Evolutionary conservation across 139 green algal species (phyloP).

Genomic region (Eudorina sp.): DNA sequence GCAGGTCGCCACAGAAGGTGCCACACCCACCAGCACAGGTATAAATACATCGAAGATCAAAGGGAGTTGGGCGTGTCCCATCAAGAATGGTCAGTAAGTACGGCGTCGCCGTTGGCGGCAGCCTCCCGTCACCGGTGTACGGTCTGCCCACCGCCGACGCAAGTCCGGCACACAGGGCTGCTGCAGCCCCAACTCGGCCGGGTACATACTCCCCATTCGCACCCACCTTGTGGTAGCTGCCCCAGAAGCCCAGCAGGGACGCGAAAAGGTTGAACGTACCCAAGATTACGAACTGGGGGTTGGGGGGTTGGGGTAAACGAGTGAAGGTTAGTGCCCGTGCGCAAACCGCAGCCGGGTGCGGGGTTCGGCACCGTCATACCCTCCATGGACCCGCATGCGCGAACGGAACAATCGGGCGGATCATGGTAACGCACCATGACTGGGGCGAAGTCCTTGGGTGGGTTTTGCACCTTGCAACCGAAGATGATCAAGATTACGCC

Average conservation of each 20-base stretch:
- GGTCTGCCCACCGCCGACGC: no score
- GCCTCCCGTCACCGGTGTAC: no score
- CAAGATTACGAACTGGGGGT: conserved; percentile 53
- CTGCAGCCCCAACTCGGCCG: no score
- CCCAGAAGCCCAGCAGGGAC: conserved; percentile 55
- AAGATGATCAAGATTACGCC: conserved; percentile 53
- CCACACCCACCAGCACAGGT: no score
- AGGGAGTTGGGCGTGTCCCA: no score
- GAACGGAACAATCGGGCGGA: neutral
- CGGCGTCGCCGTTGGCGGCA: no score
- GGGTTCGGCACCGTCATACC: neutral
- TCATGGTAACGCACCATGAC: conserved; percentile 20
- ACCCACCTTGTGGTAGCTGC: conserved; percentile 56
- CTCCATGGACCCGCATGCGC: neutral
- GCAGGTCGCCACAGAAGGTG: no score
- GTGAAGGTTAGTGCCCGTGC: neutral
- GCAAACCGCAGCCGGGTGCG: neutral
- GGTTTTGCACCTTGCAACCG: conserved; percentile 55
- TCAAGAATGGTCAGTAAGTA: no score
- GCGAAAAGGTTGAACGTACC: conserved; percentile 57
- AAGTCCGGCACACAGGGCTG: no score
- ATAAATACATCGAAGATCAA: no score
- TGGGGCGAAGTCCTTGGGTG: conserved; percentile 34
- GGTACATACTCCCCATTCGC: no score
- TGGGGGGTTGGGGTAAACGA: neutral